Base-by-base conservation (phyloP, 2,329 filamentous ascomycete genomes). In the Onygenales sp. region DNA sequence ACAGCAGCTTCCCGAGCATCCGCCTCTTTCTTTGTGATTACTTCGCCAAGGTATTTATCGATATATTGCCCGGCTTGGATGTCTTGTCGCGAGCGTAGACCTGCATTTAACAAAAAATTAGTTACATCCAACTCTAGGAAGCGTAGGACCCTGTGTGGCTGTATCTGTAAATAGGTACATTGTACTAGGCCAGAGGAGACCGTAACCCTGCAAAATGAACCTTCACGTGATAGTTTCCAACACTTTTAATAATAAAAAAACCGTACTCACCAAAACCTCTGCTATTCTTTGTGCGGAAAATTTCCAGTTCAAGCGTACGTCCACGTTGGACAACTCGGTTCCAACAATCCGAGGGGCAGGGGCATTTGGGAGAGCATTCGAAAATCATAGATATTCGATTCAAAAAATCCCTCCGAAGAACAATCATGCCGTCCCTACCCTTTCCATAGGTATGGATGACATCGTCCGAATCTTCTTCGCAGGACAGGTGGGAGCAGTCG, bases 41-140 rank as follows among this genome's bases (percentile, higher is more conserved):
- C 67, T 52, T 76, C 73, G 2, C 73, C 73, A 0, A 73, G 65
- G 52, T 76, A 76, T 7, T 62, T 61, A 49, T 75, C 72, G 49
- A 76, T 73, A 46, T 73, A 75, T 56, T 75, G 72, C 0, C 73
- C 73, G 1, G 64, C 61, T 33, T 64, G 57, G 44, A 76, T 71
- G 2, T 55, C 49, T 17, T 70, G 62, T 0, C 59, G 63, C 0
- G 70, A 74, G 3, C 72, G 69, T 6, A 75, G 64, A 5, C 73
- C 71, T 71, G 42, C 37, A 40, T 32, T 27, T 33, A 36, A 43
- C 6, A 14, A 43, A 10, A 42, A 10, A 17, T 17, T 17, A 17
- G 17, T 17, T 17, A 17, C 17, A 17, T 17, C 17, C 17, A 17
- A 17, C 17, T 17, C 17, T 17, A 17, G 17, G 17, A 17, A 17